phyloP scores from a whole-genome alignment of 345 rosid genomes.

The Erucastrum elatum region DNA sequence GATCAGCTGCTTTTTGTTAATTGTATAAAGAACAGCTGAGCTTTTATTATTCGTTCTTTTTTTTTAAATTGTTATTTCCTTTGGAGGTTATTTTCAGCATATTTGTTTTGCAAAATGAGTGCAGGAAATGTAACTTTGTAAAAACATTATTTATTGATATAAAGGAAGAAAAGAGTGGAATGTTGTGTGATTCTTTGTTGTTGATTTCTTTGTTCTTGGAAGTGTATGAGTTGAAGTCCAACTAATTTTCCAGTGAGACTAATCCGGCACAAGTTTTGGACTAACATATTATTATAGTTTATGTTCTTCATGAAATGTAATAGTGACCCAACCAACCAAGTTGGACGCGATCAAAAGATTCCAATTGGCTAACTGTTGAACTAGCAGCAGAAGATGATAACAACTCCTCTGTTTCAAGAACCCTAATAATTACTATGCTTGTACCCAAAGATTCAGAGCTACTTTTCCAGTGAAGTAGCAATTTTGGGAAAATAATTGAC shows the following conservation, averaged over 20 bases:
- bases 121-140: constrained; percentile 52
- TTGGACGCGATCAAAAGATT: constrained; percentile 31
- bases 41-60: constrained; percentile 44
- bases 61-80: constrained; percentile 13
- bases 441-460: not conserved
- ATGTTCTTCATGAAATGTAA: not conserved
- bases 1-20: constrained; percentile 70
- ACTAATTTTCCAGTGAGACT: too few species aligned
- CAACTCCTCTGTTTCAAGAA: constrained; percentile 30
- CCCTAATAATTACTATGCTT: constrained; percentile 21
- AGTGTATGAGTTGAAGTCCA: too few species aligned
- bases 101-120: constrained; percentile 31
- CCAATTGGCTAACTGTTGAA: constrained; percentile 25
- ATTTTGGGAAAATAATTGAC: constrained; percentile 30
- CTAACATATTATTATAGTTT: not conserved
- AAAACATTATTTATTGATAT: constrained; percentile 51
- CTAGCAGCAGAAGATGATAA: constrained; percentile 30
- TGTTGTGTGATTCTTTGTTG: constrained; percentile 23
- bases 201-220: not conserved
- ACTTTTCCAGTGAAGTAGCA: not conserved
- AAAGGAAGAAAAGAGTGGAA: constrained; percentile 35
- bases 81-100: constrained; percentile 37
- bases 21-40: constrained; percentile 78
- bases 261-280: not conserved
- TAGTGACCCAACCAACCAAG: constrained; percentile 15